Conservation (phyloP, 176 grass and related monocot genomes). For the Areca catechu region DNA sequence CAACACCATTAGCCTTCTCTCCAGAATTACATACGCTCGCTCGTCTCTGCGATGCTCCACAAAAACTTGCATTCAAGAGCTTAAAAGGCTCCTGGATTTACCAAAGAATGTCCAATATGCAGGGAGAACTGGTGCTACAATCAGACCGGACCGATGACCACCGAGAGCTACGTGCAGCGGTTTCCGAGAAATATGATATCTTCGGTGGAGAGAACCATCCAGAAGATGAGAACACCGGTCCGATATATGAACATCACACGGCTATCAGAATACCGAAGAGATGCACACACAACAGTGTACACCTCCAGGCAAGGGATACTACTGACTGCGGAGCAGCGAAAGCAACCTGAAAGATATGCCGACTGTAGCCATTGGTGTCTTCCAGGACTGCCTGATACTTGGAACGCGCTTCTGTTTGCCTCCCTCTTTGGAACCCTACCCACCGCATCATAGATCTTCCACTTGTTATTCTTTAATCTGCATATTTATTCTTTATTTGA, state of each 20-base stretch:
- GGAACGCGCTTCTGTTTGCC: conserved; percentile 45
- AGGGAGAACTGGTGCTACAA: conserved; percentile 51
- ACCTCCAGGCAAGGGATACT: conserved; percentile 27
- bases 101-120: background rate
- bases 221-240: conserved; percentile 13
- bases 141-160: conserved; percentile 19
- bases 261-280: conserved; percentile 20
- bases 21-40: too few species aligned
- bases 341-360: conserved; percentile 7
- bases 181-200: conserved; percentile 28
- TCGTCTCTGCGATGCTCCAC: too few species aligned
- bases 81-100: too few species aligned
- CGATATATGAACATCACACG: conserved; percentile 40
- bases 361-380: conserved; percentile 72
- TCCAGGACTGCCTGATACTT: conserved; percentile 37
- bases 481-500: too few species aligned
- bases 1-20: too few species aligned
- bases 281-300: conserved; percentile 43
- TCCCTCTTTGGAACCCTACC: conserved; percentile 15
- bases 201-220: conserved; percentile 13
- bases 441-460: conserved; percentile 5
- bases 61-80: too few species aligned
- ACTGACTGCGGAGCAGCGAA: conserved; percentile 16
- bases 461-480: too few species aligned
- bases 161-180: conserved; percentile 12